These are phyloP conservation scores for Fusarium sp. DNA, from an alignment of 2,329 filamentous ascomycete species.

Conservation along the genomic window DNA sequence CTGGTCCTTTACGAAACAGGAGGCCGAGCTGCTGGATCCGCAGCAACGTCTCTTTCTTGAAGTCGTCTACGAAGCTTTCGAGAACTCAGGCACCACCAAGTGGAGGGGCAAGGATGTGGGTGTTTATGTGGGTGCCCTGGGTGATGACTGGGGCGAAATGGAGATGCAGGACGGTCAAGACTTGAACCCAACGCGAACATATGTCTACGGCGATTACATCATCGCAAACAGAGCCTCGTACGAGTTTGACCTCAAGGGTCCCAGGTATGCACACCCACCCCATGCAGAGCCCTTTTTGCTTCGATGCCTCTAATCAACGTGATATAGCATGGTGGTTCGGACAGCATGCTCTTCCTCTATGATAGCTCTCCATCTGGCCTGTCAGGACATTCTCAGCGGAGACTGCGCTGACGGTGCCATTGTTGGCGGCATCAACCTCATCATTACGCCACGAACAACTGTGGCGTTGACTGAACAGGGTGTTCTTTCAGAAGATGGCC, in stretches of 20 bases:
- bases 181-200: constrained; percentile 21
- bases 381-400: constrained; percentile 17
- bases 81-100: constrained; percentile 12
- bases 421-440: constrained; percentile 14
- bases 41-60: constrained; percentile 19
- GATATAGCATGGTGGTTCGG: constrained; percentile 15
- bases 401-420: constrained; percentile 16
- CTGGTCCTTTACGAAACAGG: constrained; percentile 17
- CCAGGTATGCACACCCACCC: constrained; percentile 7
- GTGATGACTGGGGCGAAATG: constrained; percentile 17
- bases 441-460: constrained; percentile 17
- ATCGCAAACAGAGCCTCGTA: constrained; percentile 18
- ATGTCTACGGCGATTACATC: constrained; percentile 16
- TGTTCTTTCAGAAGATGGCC: constrained; percentile 17
- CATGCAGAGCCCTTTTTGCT: background rate
- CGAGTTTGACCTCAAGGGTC: constrained; percentile 17
- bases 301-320: constrained; percentile 5
- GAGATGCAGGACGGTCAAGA: constrained; percentile 19
- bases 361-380: constrained; percentile 15
- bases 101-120: constrained; percentile 15
- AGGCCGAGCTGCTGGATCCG: constrained; percentile 11
- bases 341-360: constrained; percentile 20
- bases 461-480: constrained; percentile 17
- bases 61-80: constrained; percentile 19
- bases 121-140: constrained; percentile 14